Evolutionary conservation across 2,329 filamentous ascomycete genomes (phyloP), one percentile per base, ranked within the genome.

Genomic region (Diaporthe citrichinensis): DNA sequence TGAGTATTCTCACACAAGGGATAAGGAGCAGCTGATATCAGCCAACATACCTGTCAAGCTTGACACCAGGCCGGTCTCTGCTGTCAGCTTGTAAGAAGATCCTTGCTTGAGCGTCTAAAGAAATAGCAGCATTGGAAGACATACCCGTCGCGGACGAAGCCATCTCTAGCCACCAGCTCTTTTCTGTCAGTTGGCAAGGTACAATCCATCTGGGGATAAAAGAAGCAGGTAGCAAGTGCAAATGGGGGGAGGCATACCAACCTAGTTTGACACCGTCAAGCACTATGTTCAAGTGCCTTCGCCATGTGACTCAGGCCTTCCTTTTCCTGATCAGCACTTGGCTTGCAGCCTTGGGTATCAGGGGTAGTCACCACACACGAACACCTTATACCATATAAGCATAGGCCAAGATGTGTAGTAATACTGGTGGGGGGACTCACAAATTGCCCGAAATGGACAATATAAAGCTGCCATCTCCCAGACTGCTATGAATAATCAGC

Each of bases 221-320:
- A 31, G 53, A 55, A 8, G 6, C 25, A 31, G 1, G 28, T 4
- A 25, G 49, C 10, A 25, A 12, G 4, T 6, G 9, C 34, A 36
- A 1, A 36, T 17, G 31, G 31, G 17, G 15, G 55, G 31, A 9
- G 7, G 17, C 34, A 4, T 61, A 61, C 55, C 39, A 44, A 65
- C 41, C 61, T 34, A 65, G 41, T 23, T 46, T 46, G 41, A 65
- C 25, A 23, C 41, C 41, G 41, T 49, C 41, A 34, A 65, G 61
- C 34, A 61, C 58, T 44, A 41, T 20, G 25, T 28, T 15, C 15
- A n/a, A 36, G 20, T 20, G n/a, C n/a, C n/a, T 31, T 67, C 44
- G 62, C 62, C 62, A 17, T 67, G 44, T 67, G 44, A 67, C 62
- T 67, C 62, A 67, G 41, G 62, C 23, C 62, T 67, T 36, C 62